Base-by-base conservation (phyloP, 164 flowering plant genomes). In the Platanus orientalis region DNA sequence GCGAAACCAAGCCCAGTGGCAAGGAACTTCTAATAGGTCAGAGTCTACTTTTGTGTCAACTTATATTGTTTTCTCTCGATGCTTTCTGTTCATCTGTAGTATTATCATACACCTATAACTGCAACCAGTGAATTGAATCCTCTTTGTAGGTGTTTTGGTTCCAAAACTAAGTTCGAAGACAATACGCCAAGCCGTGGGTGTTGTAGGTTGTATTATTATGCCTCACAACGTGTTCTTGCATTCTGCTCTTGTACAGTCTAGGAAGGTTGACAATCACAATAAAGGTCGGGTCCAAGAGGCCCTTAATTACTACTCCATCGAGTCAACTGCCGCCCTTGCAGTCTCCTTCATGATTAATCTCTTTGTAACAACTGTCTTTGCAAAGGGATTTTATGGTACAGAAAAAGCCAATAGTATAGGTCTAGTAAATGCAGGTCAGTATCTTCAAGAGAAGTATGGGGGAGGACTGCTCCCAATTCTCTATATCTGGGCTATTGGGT, bases 141-240 rank as follows among this genome's bases (percentile, higher is more conserved):
- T 47, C 24, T 51, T 11, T 58, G 63, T 63, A 87, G 97, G 97
- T 68, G 66, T 92, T 60, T 71, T 92, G 77, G 73, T 92, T 61
- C 97, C 97, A 52, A 84, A 81, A 70, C 88, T 92, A 16, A 82
- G 96, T 79, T 87, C 96, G 27, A 89, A 71, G 73, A 87, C 96
- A 0, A 84, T 92, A 62, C 71, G 78, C 66, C 92, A 92, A 65
- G 97, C 97, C 19, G 97, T 92, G 57, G 94, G 94, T 12, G 86
- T 89, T 54, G 97, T 89, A 25, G 97, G 97, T 34, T 87, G 96
- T 71, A 81, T 89, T 7, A 92, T 92, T 66, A 92, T 84, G 94
- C 96, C 97, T 40, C 97, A 92, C 74, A 92, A 92, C 73, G 90
- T 89, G 4, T 89, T 84, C 73, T 64, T 91, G 76, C 96, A 91